These are phyloP conservation scores for Lactarius indigo DNA, from an alignment of 768 basidiomycete species.

Conservation along the genomic window DNA sequence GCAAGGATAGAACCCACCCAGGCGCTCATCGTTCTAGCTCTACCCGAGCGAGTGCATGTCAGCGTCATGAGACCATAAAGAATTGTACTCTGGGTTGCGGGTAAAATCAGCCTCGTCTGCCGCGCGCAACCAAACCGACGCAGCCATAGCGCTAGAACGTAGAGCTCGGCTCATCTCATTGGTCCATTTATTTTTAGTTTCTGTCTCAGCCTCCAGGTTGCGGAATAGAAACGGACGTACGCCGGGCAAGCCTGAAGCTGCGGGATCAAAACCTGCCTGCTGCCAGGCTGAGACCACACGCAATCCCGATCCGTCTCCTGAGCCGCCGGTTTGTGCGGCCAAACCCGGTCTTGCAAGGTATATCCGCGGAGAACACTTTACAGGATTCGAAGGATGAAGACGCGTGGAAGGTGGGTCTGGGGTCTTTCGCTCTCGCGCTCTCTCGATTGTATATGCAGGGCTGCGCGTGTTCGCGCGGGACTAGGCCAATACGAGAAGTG, in stretches of 20 bases:
- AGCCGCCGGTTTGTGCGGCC: neutral
- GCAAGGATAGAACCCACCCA: neutral
- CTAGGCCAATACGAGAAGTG: constrained; percentile 1
- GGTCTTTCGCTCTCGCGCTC: neutral
- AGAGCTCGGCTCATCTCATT: neutral
- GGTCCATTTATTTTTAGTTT: neutral
- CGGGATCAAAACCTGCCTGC: constrained; percentile 7
- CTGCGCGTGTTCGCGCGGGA: neutral
- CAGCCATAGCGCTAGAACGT: neutral
- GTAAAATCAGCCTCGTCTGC: neutral
- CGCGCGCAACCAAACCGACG: neutral
- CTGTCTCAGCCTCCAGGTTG: neutral
- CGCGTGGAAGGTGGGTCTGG: neutral
- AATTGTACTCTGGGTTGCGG: neutral
- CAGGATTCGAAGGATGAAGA: neutral
- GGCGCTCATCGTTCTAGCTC: neutral
- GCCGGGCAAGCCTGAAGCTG: constrained; percentile 6
- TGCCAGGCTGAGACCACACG: constrained; percentile 5
- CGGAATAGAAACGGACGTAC: neutral
- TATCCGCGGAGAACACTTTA: neutral
- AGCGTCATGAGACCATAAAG: neutral
- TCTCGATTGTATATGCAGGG: neutral
- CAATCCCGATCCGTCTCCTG: constrained; percentile 1
- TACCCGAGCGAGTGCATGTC: constrained; percentile 9
- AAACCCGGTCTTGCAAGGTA: neutral